A percentile compares a stretch with the other conserved stretches of the same genome.
Evolutionary conservation across 2,329 filamentous ascomycete species (phyloP).

Genomic region (Rhytidhysteron rufulum): DNA sequence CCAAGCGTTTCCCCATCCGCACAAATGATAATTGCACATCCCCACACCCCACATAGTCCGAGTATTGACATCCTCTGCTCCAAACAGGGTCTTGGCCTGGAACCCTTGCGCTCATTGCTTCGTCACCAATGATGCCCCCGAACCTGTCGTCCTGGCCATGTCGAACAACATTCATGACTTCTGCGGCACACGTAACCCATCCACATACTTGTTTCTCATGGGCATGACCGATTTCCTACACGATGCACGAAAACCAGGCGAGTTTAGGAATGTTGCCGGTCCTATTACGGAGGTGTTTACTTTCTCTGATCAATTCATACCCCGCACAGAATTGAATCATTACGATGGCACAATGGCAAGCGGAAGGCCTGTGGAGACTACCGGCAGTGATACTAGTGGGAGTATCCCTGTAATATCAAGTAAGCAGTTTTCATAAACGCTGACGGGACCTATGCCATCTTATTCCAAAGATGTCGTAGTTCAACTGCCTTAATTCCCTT

Average conservation of each 20-base stretch:
- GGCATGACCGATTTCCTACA: slow-evolving; percentile 5
- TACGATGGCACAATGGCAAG: neutral
- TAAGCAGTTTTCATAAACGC: too few relatives aligned
- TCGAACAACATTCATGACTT: slow-evolving; percentile 3
- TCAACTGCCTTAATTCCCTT: too few relatives aligned
- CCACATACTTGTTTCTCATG: slow-evolving; percentile 4
- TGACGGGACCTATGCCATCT: too few relatives aligned
- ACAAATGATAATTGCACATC: neutral
- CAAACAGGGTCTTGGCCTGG: neutral
- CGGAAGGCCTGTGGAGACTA: too few relatives aligned
- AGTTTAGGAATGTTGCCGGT: slow-evolving; percentile 1
- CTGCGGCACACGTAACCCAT: slow-evolving; percentile 5
- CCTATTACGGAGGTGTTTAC: slow-evolving; percentile 15
- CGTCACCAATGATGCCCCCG: neutral
- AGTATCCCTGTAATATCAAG: too few relatives aligned
- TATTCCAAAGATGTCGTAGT: too few relatives aligned
- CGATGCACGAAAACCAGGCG: neutral
- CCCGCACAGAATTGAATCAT: neutral
- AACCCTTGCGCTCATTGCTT: neutral
- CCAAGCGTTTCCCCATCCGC: too few relatives aligned
- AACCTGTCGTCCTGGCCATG: neutral
- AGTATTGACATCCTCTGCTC: neutral
- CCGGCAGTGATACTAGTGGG: too few relatives aligned
- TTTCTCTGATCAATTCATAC: neutral
- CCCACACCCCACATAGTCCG: too few relatives aligned